phyloP scores from a whole-genome alignment of 495 filamentous ascomycete genomes.

The Penicillium daleae region DNA sequence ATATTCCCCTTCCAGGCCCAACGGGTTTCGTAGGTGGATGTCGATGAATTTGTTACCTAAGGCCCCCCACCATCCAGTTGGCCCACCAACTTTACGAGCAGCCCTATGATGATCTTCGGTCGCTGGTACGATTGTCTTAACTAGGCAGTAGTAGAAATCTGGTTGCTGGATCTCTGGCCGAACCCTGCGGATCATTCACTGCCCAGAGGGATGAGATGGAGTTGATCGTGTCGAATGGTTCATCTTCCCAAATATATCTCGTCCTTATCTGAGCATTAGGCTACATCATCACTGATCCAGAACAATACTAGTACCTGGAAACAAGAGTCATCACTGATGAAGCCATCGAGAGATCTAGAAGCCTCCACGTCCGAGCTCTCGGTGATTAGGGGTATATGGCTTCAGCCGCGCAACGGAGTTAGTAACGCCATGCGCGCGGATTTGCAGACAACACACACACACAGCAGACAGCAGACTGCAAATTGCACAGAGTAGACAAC shows the following conservation, averaged over 20 bases:
- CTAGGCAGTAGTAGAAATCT: neutral
- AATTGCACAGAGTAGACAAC: neutral
- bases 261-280: neutral
- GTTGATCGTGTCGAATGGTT: neutral
- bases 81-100: conserved; percentile 4
- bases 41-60: neutral
- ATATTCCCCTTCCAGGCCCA: conserved; percentile 11
- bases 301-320: neutral
- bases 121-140: conserved; percentile 7
- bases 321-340: neutral
- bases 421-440: neutral
- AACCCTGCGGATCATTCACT: neutral
- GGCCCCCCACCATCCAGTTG: neutral
- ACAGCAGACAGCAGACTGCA: neutral
- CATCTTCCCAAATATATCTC: neutral
- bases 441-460: neutral
- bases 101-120: conserved; percentile 5
- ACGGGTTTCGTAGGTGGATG: neutral
- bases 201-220: neutral
- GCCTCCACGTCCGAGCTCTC: conserved; percentile 1
- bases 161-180: neutral
- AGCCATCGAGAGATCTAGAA: conserved; percentile 12
- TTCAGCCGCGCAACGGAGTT: conserved; percentile 6
- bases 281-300: conserved; percentile 1
- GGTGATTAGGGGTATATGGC: conserved; percentile 7